Evolutionary conservation across 768 basidiomycete genomes (phyloP), one percentile per base, ranked within the genome.

Genomic region (Neoboletus subvelutipes): DNA sequence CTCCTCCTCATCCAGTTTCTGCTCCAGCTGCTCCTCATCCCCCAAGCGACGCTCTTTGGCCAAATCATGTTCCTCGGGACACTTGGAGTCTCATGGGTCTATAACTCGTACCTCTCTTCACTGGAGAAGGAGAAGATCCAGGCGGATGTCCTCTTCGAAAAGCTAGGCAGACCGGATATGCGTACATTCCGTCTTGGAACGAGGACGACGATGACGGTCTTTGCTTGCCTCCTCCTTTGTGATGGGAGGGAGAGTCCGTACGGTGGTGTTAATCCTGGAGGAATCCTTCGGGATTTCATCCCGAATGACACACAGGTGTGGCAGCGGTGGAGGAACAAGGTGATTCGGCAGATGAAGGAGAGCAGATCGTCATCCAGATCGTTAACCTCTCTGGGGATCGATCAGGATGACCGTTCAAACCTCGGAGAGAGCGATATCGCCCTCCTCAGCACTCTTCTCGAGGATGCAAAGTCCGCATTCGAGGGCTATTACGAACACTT

Each of bases 91-190:
- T 76, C 74, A 1, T 76, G 75, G 74, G 52, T 18, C 1, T 74
- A 76, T 51, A 76, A 76, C 41, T 66, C 71, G 1, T 75, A 67
- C 45, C 67, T 76, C 29, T 72, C 73, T 9, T 71, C 68, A 0
- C 59, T 80, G 65, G 77, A 80, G 51, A 68, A 67, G 28, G 66
- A 70, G 45, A 70, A 57, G 24, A 64, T 72, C 11, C 71, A 71
- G 45, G 62, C 48, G 9, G 47, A 59, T 1, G 40, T 70, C 9
- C 52, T 70, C 29, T 55, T 57, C 46, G 39, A 57, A 22, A 62
- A 58, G 26, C 55, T 70, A 1, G 59, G 54, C 1, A 54, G 22
- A 24, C 70, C 59, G 0, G 24, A 24, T 8, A 47, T 67, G 55
- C 52, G 20, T 6, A 71, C 63, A 52, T 70, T 61, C 46, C 56